Evolutionary conservation across 2,329 filamentous ascomycete species (phyloP), one percentile per base, ranked within the genome.

Genomic region (Alternaria brassicicola): DNA sequence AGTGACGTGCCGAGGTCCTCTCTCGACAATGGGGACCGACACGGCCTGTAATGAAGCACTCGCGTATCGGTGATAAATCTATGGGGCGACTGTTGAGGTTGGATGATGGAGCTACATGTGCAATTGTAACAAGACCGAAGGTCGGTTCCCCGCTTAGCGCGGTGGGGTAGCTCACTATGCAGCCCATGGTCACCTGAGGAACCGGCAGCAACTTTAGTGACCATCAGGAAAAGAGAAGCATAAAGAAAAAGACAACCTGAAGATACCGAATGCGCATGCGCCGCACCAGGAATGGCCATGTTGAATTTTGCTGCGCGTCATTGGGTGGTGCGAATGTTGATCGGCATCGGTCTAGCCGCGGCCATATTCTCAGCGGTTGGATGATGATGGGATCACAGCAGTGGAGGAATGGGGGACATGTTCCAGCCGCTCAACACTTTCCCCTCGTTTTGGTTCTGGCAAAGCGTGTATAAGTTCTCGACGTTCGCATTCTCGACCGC

Each of bases 371-470:
- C 45, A 58, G 55, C 55, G 55, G 45, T 31, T 43, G 55, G 50
- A 12, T 23, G 45, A 35, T 46, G 45, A 55, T 43, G 51, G 53
- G 23, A 50, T 45, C 21, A 50, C 30, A 43, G 43, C 53, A 50
- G 19, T 35, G 52, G 50, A 54, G 50, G 55, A 49, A 31, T 31
- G 21, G 38, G 45, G 50, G 45, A 55, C 49, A 53, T 19, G 51
- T 38, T 45, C n/a, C 45, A 50, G 45, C 55, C 51, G 25, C 50
- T 36, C 50, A 54, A 50, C 43, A 58, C 42, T 58, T 58, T 47
- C 28, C 52, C 52, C 28, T 31, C 31, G 26, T 6, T 43, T 35
- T 45, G 10, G 45, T 54, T 15, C 31, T 50, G 19, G 26, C 19
- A 39, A 50, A 26, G 35, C 25, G 9, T 45, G 55, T 35, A 46